Evolutionary conservation across 345 rosid genomes (phyloP).

Genomic region (Pugionium cornutum): DNA sequence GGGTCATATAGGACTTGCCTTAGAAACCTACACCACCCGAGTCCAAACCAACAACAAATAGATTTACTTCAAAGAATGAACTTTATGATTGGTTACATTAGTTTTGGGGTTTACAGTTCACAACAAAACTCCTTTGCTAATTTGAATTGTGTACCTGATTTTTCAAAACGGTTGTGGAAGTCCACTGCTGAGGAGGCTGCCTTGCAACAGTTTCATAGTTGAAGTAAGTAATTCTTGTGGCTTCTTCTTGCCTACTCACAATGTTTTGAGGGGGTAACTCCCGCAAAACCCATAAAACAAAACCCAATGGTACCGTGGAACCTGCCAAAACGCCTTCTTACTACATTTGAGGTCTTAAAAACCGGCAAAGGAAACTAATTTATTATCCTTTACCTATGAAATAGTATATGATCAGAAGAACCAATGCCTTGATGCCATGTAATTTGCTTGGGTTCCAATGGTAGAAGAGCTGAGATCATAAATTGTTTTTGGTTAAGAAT

Average conservation of each 20-base stretch:
- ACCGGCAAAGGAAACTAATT: not conserved
- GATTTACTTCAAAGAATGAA: no score
- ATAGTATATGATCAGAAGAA: slow-evolving; percentile 45
- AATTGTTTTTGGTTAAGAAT: slow-evolving; percentile 13
- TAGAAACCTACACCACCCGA: slow-evolving; percentile 34
- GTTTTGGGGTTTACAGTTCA: not conserved
- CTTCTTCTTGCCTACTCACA: slow-evolving; percentile 37
- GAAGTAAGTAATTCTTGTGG: slow-evolving; percentile 36
- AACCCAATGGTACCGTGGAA: slow-evolving; percentile 41
- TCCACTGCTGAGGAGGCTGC: slow-evolving; percentile 40
- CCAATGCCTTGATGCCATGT: slow-evolving; percentile 41
- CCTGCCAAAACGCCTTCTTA: slow-evolving; percentile 24
- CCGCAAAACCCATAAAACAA: slow-evolving; percentile 44
- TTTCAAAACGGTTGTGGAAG: slow-evolving; percentile 41
- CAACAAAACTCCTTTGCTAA: no score
- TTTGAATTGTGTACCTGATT: slow-evolving; percentile 36
- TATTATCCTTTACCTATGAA: slow-evolving; percentile 38
- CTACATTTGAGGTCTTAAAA: not conserved
- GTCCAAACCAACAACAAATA: slow-evolving; percentile 3
- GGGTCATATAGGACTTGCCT: slow-evolving; percentile 42
- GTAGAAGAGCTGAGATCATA: slow-evolving; percentile 41
- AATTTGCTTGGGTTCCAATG: slow-evolving; percentile 44
- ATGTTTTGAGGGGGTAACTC: slow-evolving; percentile 39
- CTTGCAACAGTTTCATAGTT: slow-evolving; percentile 36
- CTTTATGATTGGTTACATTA: not conserved